A percentile compares a stretch with the other conserved stretches of the same genome.
phyloP scores from a whole-genome alignment of 1,284 basidiomycete species.

The Lentinula novae-zelandiae region DNA sequence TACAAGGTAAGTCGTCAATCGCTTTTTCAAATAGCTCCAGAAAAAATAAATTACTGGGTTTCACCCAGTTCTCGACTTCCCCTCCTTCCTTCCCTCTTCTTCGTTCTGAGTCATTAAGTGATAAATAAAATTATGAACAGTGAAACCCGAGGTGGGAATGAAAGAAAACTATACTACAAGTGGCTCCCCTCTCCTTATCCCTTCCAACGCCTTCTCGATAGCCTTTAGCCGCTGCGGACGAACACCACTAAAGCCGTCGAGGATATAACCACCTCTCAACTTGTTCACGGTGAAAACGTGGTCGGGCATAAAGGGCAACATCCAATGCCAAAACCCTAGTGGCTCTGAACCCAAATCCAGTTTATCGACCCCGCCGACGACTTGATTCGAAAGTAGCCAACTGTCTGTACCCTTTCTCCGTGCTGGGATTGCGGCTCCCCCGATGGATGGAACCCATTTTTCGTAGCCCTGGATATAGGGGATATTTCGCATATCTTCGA shows the following conservation, averaged over 20 bases:
- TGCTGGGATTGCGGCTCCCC: not conserved
- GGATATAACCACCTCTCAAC: slow-evolving; percentile 2
- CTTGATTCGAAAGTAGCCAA: slow-evolving; percentile 9
- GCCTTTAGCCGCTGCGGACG: not conserved
- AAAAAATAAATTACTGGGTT: too few species aligned
- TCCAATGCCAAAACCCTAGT: slow-evolving; percentile 1
- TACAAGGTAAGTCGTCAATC: too few species aligned
- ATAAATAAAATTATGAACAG: not conserved
- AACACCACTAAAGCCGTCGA: not conserved
- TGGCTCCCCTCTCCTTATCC: not conserved
- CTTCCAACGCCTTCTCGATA: slow-evolving; percentile 1
- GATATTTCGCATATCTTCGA: slow-evolving; percentile 1
- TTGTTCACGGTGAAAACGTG: slow-evolving; percentile 2
- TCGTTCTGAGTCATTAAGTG: not conserved
- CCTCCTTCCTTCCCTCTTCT: too few species aligned
- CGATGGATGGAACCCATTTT: slow-evolving; percentile 3
- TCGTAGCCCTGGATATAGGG: slow-evolving; percentile 3
- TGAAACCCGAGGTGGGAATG: not conserved
- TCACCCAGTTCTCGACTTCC: too few species aligned
- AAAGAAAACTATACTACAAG: slow-evolving; percentile 1
- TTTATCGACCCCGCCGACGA: slow-evolving; percentile 4
- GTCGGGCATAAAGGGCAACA: not conserved
- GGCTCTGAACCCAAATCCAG: not conserved
- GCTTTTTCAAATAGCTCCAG: too few species aligned
- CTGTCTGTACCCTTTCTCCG: not conserved